Evolutionary conservation across 345 rosid species (phyloP).

Genomic region (Moringa oleifera): DNA sequence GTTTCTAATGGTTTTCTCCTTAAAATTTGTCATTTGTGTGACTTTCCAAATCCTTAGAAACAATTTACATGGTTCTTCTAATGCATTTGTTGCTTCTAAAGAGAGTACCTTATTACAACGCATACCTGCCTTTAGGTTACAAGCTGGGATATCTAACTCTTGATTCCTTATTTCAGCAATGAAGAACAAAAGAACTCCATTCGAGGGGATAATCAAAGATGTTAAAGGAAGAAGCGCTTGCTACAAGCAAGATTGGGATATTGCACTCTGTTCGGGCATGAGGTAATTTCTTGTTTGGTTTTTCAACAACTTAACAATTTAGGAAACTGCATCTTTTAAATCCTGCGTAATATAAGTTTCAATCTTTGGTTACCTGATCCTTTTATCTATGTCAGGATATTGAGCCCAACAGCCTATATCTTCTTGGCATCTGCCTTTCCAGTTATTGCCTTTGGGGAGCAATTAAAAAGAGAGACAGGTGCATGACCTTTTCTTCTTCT

Average conservation of each 20-base stretch:
- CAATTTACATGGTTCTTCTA: not conserved
- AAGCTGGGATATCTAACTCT: not conserved
- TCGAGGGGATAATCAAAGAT: slow-evolving; percentile 63
- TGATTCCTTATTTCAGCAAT: slow-evolving; percentile 28
- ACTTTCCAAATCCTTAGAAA: not conserved
- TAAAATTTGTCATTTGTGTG: not conserved
- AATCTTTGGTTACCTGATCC: slow-evolving; percentile 1
- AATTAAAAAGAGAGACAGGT: slow-evolving; percentile 81
- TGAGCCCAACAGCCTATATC: slow-evolving; percentile 67
- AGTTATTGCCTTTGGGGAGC: slow-evolving; percentile 87
- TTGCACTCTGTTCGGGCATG: slow-evolving; percentile 39
- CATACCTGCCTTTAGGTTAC: no score
- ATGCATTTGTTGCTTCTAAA: not conserved
- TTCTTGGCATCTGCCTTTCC: slow-evolving; percentile 93
- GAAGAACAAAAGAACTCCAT: slow-evolving; percentile 49
- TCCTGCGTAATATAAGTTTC: slow-evolving; percentile 4
- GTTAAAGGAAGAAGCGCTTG: slow-evolving; percentile 51
- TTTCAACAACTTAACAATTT: not conserved
- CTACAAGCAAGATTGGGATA: slow-evolving; percentile 66
- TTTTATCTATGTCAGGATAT: slow-evolving; percentile 33
- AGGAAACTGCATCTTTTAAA: not conserved
- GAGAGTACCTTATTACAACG: not conserved
- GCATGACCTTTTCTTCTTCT: slow-evolving; percentile 1
- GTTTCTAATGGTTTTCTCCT: not conserved
- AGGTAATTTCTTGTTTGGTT: slow-evolving; percentile 30